Conservation (phyloP, 257 asterid species). For the Primulina eburnea region DNA sequence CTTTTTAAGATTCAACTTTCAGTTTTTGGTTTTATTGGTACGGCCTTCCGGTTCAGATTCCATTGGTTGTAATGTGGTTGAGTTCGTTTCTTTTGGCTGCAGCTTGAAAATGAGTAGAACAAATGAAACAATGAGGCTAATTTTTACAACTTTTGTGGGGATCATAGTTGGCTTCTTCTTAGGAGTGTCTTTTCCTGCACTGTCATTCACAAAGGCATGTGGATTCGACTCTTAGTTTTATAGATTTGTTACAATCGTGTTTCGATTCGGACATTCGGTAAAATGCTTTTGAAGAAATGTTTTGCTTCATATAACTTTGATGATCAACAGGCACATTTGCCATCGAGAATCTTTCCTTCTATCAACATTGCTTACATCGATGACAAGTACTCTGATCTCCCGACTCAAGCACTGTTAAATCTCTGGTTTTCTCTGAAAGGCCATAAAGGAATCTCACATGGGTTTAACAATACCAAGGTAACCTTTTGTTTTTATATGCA, state of each 20-base stretch:
- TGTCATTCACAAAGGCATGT: slow-evolving; percentile 70
- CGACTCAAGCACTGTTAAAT: slow-evolving; percentile 77
- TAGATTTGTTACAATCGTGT: not conserved
- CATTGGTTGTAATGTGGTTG: not conserved
- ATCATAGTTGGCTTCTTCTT: slow-evolving; percentile 72
- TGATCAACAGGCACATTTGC: slow-evolving; percentile 44
- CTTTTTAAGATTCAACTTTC: not conserved
- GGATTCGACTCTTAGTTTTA: not conserved
- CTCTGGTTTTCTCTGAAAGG: slow-evolving; percentile 73
- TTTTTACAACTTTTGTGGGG: slow-evolving; percentile 68
- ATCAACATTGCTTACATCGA: slow-evolving; percentile 61
- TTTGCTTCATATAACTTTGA: slow-evolving; percentile 18
- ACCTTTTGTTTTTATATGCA: not conserved
- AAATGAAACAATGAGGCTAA: slow-evolving; percentile 72
- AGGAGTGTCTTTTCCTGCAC: slow-evolving; percentile 82
- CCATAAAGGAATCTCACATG: slow-evolving; percentile 39
- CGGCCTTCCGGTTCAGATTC: not conserved
- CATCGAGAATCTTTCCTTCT: slow-evolving; percentile 56
- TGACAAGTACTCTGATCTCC: slow-evolving; percentile 76
- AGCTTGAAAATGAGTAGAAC: slow-evolving; percentile 55
- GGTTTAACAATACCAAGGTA: slow-evolving; percentile 51
- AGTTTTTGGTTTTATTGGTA: no score
- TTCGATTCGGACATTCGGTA: not conserved
- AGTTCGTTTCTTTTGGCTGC: slow-evolving; percentile 29
- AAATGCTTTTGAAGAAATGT: slow-evolving; percentile 5